Conservation (phyloP, 2,329 filamentous ascomycete species). For the Fusarium sp. region DNA sequence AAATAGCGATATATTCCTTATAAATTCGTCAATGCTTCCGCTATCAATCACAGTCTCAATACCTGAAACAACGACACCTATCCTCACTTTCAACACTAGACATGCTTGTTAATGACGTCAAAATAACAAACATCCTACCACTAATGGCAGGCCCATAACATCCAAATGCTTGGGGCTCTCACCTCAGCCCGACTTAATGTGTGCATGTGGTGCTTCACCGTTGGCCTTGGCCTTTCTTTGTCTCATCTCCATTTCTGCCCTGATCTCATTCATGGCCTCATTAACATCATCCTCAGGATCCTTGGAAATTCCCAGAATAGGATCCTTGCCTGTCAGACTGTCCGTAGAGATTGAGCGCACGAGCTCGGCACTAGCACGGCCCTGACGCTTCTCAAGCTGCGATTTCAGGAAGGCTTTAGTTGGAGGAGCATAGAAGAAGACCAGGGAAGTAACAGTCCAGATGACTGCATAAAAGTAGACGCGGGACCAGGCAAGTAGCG, state of each 20-base stretch:
- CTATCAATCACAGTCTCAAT: not conserved
- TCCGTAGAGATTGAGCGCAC: conserved; percentile 67
- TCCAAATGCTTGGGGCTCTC: not conserved
- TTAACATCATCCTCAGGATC: conserved; percentile 81
- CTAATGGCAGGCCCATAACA: not conserved
- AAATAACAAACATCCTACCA: not conserved
- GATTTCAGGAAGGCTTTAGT: conserved; percentile 71
- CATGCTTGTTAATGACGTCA: not conserved
- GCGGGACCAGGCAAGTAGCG: conserved; percentile 80
- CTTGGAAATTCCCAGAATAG: conserved; percentile 80
- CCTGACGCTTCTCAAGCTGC: conserved; percentile 67
- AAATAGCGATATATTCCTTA: not conserved
- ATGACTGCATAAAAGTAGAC: conserved; percentile 90
- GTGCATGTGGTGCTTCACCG: conserved; percentile 65
- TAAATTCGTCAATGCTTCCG: not conserved
- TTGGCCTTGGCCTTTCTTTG: conserved; percentile 60
- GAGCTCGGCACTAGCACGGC: conserved; percentile 58
- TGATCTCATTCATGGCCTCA: conserved; percentile 81
- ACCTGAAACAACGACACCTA: conserved; percentile 14
- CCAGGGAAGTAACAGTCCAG: conserved; percentile 71
- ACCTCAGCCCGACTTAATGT: conserved; percentile 20
- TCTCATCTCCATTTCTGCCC: conserved; percentile 72
- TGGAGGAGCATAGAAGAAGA: conserved; percentile 79
- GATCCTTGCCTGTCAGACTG: conserved; percentile 65
- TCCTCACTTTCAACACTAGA: not conserved